These are phyloP conservation scores for Sporobolomyces pararoseus DNA, from an alignment of 768 basidiomycete species.

Conservation along the genomic window DNA sequence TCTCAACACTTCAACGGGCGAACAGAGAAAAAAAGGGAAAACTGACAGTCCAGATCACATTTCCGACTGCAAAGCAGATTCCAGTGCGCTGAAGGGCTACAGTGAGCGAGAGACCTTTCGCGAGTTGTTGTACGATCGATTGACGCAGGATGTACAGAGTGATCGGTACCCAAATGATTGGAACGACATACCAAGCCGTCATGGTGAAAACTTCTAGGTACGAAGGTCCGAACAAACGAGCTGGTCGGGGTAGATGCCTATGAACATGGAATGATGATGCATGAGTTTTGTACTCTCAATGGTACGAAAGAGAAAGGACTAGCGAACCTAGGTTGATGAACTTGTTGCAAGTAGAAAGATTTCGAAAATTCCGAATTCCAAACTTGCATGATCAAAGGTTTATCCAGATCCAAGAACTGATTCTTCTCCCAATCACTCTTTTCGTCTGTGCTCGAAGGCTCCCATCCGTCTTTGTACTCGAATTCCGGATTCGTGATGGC, in stretches of 20 bases:
- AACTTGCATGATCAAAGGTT: slow-evolving; percentile 73
- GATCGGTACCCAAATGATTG: slow-evolving; percentile 86
- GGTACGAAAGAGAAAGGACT: slow-evolving; percentile 51
- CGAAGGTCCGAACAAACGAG: slow-evolving; percentile 77
- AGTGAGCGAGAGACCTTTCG: slow-evolving; percentile 40
- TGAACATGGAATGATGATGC: not conserved
- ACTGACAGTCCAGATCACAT: slow-evolving; percentile 79
- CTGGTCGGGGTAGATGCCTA: slow-evolving; percentile 49
- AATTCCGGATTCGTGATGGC: slow-evolving; percentile 79
- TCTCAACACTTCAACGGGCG: not conserved
- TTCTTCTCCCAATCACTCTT: slow-evolving; percentile 78
- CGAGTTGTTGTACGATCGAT: slow-evolving; percentile 73
- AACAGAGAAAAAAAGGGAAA: not conserved
- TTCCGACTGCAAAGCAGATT: slow-evolving; percentile 74
- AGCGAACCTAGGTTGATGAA: slow-evolving; percentile 96
- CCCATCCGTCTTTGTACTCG: slow-evolving; percentile 83
- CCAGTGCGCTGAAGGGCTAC: slow-evolving; percentile 54
- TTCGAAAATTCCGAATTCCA: slow-evolving; percentile 88
- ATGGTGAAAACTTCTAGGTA: slow-evolving; percentile 81
- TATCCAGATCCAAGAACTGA: slow-evolving; percentile 82
- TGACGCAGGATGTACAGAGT: slow-evolving; percentile 71
- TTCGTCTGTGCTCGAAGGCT: slow-evolving; percentile 82
- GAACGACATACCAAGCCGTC: slow-evolving; percentile 91
- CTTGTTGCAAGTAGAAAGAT: slow-evolving; percentile 90
- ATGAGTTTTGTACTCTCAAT: too few species aligned